phyloP scores from a whole-genome alignment of 2,329 filamentous ascomycete genomes.

The Botryotinia narcissicola region DNA sequence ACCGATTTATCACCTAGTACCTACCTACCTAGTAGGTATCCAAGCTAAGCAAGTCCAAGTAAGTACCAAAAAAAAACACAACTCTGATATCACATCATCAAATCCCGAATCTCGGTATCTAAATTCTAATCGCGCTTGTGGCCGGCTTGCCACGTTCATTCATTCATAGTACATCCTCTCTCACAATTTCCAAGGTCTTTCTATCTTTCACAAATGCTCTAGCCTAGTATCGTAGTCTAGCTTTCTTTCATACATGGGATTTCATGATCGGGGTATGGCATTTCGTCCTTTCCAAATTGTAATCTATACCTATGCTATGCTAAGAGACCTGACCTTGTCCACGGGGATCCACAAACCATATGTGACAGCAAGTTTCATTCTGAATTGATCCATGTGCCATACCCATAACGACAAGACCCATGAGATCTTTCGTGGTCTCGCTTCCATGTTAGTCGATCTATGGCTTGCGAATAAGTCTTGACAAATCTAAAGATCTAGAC shows the following conservation, averaged over 20 bases:
- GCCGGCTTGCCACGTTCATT: background rate
- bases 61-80: background rate
- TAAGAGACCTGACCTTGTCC: background rate
- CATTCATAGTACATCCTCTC: no score
- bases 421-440: no score
- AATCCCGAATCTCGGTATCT: conserved; percentile 14
- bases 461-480: background rate
- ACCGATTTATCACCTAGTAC: background rate
- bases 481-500: conserved; percentile 5
- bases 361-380: background rate
- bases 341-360: background rate
- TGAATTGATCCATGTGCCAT: background rate
- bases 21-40: no score
- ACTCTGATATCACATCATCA: background rate
- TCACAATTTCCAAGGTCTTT: background rate
- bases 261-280: background rate
- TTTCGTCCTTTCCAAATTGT: background rate
- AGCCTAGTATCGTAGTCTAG: background rate
- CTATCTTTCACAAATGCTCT: background rate
- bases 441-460: background rate
- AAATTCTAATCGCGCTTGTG: background rate
- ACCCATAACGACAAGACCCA: background rate
- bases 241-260: background rate
- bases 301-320: background rate
- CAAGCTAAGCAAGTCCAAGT: background rate